These are phyloP conservation scores for Talaromyces atroroseus DNA, from an alignment of 2,329 filamentous ascomycete genomes.

Conservation along the genomic window DNA sequence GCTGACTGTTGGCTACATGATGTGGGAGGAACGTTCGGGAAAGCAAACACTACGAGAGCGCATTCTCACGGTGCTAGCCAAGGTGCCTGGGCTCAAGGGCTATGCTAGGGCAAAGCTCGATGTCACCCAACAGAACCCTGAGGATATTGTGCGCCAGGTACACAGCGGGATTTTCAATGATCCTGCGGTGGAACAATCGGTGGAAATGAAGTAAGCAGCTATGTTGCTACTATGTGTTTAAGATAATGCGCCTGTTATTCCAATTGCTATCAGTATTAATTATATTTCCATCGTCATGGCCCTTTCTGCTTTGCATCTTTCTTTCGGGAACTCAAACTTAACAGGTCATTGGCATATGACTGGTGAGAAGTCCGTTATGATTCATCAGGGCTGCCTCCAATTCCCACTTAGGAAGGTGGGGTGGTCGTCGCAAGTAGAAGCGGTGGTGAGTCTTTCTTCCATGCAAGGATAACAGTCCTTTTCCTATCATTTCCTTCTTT, in stretches of 20 bases:
- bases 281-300: too few species aligned
- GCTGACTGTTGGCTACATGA: slow-evolving; percentile 55
- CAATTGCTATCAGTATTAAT: too few species aligned
- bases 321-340: background rate
- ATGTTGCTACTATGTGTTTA: background rate
- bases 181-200: background rate
- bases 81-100: slow-evolving; percentile 19
- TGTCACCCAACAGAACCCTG: slow-evolving; percentile 11
- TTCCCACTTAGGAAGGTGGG: too few species aligned
- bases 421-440: too few species aligned
- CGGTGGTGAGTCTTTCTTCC: too few species aligned
- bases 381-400: too few species aligned
- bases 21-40: slow-evolving; percentile 19
- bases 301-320: too few species aligned
- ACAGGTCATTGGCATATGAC: too few species aligned
- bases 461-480: too few species aligned
- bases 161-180: slow-evolving; percentile 9
- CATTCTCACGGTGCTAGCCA: slow-evolving; percentile 15
- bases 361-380: too few species aligned
- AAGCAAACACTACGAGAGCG: slow-evolving; percentile 17
- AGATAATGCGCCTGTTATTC: too few species aligned
- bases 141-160: slow-evolving; percentile 16
- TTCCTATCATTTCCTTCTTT: too few species aligned
- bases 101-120: slow-evolving; percentile 18
- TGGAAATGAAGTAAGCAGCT: slow-evolving; percentile 11